Evolutionary conservation across 495 filamentous ascomycete species (phyloP), one percentile per base, ranked within the genome.

Genomic region (Melanomma pulvis-pyrius): DNA sequence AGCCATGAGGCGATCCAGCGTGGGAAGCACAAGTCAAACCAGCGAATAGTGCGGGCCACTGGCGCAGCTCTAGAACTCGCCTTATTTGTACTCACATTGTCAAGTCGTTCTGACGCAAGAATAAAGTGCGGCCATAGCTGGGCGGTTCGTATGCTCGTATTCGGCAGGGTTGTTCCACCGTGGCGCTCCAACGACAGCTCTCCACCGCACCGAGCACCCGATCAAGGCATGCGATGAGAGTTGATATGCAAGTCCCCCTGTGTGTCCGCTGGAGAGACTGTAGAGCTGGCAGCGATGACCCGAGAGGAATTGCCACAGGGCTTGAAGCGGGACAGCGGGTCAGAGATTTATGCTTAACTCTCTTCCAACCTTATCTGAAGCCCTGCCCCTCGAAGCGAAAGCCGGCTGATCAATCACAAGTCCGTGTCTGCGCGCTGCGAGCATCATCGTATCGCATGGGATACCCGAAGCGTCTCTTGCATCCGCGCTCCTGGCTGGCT

Each of bases 291-390:
- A 39, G 36, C 36, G 44, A 48, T 47, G 48, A 28, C 48, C 46
- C 53, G 46, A 52, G 30, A 21, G 44, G 19, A 44, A 39, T 29
- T 58, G 36, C 62, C 29, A 17, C 28, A 30, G 49, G 53, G 53
- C 54, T 51, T 51, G 62, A 30, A 54, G 49, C 58, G 49, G 59
- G 65, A 68, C 50, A 62, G 65, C 58, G 65, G 57, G 57, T 68
- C 50, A 50, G 49, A 53, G 54, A 60, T 60, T 67, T 67, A 67
- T 67, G 64, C 64, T 68, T 68, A 68, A 68, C 51, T 57, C 25
- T 57, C 47, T 58, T 60, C 41, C 50, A 68, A 68, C 59, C 60
- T 68, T 68, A 68, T 68, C 65, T 68, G 51, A 24, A 58, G 34
- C 59, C 59, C 50, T 62, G 49, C 26, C 22, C 19, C 17, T n/a